Base-by-base conservation (phyloP, 345 rosid genomes). In the Boechera stricta region DNA sequence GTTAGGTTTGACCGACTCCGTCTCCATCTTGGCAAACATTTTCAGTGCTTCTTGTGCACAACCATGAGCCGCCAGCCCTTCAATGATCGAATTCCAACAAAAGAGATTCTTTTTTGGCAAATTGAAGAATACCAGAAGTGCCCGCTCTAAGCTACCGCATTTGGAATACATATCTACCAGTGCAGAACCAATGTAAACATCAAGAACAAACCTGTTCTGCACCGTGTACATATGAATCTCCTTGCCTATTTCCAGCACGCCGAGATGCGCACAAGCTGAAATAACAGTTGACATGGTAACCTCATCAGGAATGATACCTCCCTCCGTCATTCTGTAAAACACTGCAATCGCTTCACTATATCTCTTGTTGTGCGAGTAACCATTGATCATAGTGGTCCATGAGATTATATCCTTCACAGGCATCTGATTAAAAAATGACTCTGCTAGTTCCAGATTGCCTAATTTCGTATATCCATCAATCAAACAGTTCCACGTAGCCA, bases 201-300 rank as follows among this genome's bases (percentile, higher is more conserved):
- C 97, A 36, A 91, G 74, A 62, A 83, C 41, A 78, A 93, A 87
- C 64, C 81, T 82, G 36, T 75, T 83, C 71, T 74, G 84, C 79
- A 81, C 54, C 10, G 82, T 73, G 78, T 81, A 93, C 48, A 79
- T 68, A 82, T 93, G 98, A 75, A 91, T 87, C 74, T 82, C 83
- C 71, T 82, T 87, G 4, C 92, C 97, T 7, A 83, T 54, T 3
- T 86, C 90, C 57, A 93, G 81, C 11, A 89, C 85, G 15, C 98
- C 97, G 0, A 89, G 86, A 82, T 93, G 97, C 5, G 95, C 95
- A 47, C 97, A 93, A 60, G 93, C 91, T 2, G 98, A 93, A 68
- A 91, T 81, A 57, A 89, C 88, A 45, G 89, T 85, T 51, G 95
- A 82, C 83, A 91, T 77, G 62, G 89, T 88, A 67, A 91, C 87